Evolutionary conservation across 805 yeast species (phyloP).

Genomic region (Metschnikowia similis): DNA sequence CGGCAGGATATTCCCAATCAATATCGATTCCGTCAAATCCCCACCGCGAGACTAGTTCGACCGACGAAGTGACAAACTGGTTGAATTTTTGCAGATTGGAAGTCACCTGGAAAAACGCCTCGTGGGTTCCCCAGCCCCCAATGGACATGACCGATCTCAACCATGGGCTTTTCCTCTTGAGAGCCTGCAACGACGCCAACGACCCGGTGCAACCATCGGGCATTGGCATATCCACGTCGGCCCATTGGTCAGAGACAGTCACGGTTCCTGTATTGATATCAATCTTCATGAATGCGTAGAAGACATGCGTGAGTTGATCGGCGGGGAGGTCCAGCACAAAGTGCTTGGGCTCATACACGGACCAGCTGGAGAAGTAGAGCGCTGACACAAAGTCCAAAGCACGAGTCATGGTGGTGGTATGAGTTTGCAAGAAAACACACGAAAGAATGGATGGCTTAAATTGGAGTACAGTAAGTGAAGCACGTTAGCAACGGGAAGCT

Average conservation of each 20-base stretch:
- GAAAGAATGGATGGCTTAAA: too few relatives aligned
- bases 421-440: too few relatives aligned
- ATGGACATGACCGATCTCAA: conserved; percentile 66
- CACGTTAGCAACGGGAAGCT: too few relatives aligned
- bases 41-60: conserved; percentile 44
- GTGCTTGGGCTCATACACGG: conserved; percentile 40
- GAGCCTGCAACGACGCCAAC: conserved; percentile 30
- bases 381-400: conserved; percentile 8
- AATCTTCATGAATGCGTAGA: conserved; percentile 72
- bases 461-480: too few relatives aligned
- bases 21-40: conserved; percentile 89
- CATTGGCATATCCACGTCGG: conserved; percentile 50
- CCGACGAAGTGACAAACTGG: conserved; percentile 48
- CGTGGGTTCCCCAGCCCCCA: conserved; percentile 71
- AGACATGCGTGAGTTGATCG: conserved; percentile 56
- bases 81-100: conserved; percentile 23
- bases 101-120: conserved; percentile 29
- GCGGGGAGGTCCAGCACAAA: conserved; percentile 61
- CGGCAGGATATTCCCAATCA: conserved; percentile 89
- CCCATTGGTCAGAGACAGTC: conserved; percentile 56
- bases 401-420: not conserved
- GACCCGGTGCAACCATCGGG: conserved; percentile 28
- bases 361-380: conserved; percentile 51
- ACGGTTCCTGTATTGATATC: conserved; percentile 52
- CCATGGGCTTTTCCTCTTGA: conserved; percentile 38